A percentile compares a stretch with the other conserved stretches of the same genome.
Evolutionary conservation across 345 rosid species (phyloP).

Genomic region (Triadica sebifera): DNA sequence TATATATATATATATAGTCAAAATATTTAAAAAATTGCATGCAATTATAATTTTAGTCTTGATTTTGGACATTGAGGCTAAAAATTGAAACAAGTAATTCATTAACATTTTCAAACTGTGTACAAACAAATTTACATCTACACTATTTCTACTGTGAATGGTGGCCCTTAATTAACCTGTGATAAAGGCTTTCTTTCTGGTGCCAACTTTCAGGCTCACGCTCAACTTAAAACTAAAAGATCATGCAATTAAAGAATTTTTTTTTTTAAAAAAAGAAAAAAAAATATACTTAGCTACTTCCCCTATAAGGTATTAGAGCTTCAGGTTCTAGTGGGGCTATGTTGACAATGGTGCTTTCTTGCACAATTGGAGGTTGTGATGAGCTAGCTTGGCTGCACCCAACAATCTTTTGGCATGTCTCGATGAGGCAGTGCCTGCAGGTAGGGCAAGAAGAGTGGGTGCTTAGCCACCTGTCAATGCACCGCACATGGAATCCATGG

Average conservation of each 20-base stretch:
- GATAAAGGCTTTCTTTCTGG: not conserved
- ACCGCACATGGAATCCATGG: conserved; percentile 65
- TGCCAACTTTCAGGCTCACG: conserved; percentile 4
- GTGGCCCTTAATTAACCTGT: conserved; percentile 13
- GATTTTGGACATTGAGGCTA: not conserved
- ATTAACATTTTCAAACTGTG: conserved; percentile 20
- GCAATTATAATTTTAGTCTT: no score
- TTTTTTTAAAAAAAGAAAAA: no score
- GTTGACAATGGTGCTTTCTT: conserved; percentile 29
- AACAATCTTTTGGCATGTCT: conserved; percentile 74
- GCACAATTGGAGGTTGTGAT: conserved; percentile 34
- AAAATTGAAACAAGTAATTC: conserved; percentile 20
- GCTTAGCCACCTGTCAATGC: conserved; percentile 66
- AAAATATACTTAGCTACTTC: conserved; percentile 20
- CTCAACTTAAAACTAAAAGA: conserved; percentile 20
- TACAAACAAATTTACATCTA: conserved; percentile 30
- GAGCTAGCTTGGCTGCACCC: conserved; percentile 44
- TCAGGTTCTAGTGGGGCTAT: conserved; percentile 60
- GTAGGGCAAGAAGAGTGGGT: conserved; percentile 65
- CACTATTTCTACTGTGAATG: conserved; percentile 9
- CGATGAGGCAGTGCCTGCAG: conserved; percentile 68
- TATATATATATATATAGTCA: no score
- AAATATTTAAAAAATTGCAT: no score
- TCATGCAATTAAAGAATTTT: conserved; percentile 18
- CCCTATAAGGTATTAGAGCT: conserved; percentile 46